Percentiles rank a stretch among this genome's conserved stretches.
These are phyloP conservation scores for Ogataea degrootiae DNA, from an alignment of 805 yeast genomes.

Conservation along the genomic window DNA sequence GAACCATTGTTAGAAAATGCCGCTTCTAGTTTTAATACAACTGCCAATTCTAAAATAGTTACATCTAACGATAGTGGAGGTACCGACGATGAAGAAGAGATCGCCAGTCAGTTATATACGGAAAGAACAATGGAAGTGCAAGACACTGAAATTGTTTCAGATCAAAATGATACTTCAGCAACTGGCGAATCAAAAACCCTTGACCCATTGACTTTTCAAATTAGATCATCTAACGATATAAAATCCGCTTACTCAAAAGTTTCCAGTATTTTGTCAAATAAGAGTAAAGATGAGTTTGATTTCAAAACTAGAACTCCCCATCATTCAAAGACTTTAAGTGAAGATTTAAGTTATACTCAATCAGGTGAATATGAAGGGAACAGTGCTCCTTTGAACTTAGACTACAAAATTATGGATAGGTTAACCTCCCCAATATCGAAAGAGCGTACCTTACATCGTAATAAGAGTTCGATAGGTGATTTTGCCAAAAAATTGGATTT, in stretches of 20 bases:
- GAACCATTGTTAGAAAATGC: not conserved
- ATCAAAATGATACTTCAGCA: not conserved
- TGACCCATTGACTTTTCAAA: not conserved
- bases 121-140: too few species aligned
- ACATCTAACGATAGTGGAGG: too few species aligned
- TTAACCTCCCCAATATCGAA: conserved; percentile 5
- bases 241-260: too few species aligned
- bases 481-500: not conserved
- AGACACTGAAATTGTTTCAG: too few species aligned
- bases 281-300: not conserved
- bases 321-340: not conserved
- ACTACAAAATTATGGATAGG: conserved; percentile 11
- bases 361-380: conserved; percentile 16
- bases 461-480: not conserved
- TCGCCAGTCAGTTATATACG: too few species aligned
- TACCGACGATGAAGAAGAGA: too few species aligned
- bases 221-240: not conserved
- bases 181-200: not conserved
- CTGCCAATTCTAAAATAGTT: not conserved
- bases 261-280: not conserved
- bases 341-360: conserved; percentile 5
- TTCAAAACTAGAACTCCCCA: not conserved
- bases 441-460: not conserved
- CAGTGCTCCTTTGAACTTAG: conserved; percentile 8
- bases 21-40: not conserved